Evolutionary conservation across 257 asterid genomes (phyloP), one percentile per base, ranked within the genome.

Genomic region (Phtheirospermum japonicum): DNA sequence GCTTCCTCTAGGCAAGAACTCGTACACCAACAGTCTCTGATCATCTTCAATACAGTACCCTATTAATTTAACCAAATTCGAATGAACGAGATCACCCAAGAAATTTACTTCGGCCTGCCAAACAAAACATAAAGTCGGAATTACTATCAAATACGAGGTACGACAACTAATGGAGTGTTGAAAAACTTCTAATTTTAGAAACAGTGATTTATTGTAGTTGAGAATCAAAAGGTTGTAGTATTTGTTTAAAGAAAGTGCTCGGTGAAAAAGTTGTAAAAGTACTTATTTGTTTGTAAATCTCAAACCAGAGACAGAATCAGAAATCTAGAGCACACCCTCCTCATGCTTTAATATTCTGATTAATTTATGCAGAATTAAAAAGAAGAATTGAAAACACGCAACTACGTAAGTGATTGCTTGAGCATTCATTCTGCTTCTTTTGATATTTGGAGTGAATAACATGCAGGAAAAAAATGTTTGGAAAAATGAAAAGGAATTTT

Each of bases 1-100:
- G 77, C 87, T 81, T 76, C 87, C 87, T 66, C 87, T 54, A 45
- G 87, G 87, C 87, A 81, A 71, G 77, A 78, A 81, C 69, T 81
- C 87, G 11, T 81, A 81, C 56, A 74, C 87, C 3, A 81, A 68
- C 51, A 81, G 68, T 70, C 87, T 76, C 66, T 81, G 87, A 63
- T 81, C 84, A 42, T 81, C 84, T 69, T 81, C 87, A 16, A 78
- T 81, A 64, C 84, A 82, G 72, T 82, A 82, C 33, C 87, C 87
- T 8, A 82, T 69, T 61, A 82, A 67, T 67, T 80, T 82, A 45
- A 82, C 86, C 68, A 82, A 65, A 77, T 82, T 82, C 32, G 82
- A 80, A 58, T 83, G 89, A 51, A 77, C 73, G 37, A 78, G 84
- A 64, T 83, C 86, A 17, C 89, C 86, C 65, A 83, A 79, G 66